Percentiles rank a stretch among this genome's conserved stretches.
Evolutionary conservation across 257 asterid species (phyloP).

Genomic region (Nicotiana otophora): DNA sequence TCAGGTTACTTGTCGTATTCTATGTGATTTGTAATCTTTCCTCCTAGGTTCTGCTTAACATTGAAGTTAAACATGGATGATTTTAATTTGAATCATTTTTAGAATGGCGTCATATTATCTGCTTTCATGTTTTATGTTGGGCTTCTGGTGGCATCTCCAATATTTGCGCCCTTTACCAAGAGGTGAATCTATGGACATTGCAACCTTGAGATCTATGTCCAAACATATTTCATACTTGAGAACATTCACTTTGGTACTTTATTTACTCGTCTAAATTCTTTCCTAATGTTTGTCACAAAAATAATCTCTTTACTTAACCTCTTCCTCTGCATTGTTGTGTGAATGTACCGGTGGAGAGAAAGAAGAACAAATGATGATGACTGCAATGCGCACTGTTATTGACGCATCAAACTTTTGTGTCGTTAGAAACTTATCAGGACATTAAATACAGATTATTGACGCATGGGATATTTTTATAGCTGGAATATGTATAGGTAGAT

Average conservation of each 20-base stretch:
- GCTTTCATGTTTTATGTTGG: constrained; percentile 80
- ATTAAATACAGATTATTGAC: background rate
- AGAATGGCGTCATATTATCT: constrained; percentile 89
- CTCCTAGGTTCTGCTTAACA: background rate
- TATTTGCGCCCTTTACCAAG: constrained; percentile 67
- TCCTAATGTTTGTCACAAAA: too few relatives aligned
- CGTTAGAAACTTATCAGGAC: background rate
- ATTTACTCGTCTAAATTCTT: background rate
- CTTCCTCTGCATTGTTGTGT: too few relatives aligned
- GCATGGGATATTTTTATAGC: background rate
- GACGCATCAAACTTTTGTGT: background rate
- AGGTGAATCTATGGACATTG: constrained; percentile 33
- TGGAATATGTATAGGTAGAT: background rate
- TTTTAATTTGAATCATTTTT: constrained; percentile 70
- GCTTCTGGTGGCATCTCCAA: constrained; percentile 90
- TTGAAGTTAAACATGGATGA: constrained; percentile 51
- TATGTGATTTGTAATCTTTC: constrained; percentile 16
- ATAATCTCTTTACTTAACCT: too few relatives aligned
- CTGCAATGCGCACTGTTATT: too few relatives aligned
- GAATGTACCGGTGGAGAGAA: too few relatives aligned
- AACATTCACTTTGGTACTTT: background rate
- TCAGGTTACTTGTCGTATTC: constrained; percentile 37
- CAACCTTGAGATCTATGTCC: background rate
- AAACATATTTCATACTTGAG: background rate
- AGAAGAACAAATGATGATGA: too few relatives aligned